A percentile compares a stretch with the other conserved stretches of the same genome.
phyloP scores from a whole-genome alignment of 2,329 filamentous ascomycete genomes.

The Exophiala xenobiotica region DNA sequence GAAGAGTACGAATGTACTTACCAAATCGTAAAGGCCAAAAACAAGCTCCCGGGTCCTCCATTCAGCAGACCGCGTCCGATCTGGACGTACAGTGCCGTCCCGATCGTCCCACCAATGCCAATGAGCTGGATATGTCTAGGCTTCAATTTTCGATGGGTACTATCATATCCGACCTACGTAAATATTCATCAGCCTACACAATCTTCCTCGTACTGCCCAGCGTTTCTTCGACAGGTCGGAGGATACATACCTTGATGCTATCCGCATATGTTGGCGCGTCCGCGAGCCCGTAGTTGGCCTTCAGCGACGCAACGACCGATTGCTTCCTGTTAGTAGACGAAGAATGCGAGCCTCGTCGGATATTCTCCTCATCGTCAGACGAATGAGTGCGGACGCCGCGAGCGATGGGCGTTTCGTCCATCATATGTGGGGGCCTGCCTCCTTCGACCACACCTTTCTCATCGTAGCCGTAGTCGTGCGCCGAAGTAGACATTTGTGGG shows the following conservation, averaged over 20 bases:
- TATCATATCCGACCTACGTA: conserved; percentile 18
- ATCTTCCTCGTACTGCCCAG: conserved; percentile 2
- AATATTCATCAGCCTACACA: too few species aligned
- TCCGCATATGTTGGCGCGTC: conserved; percentile 7
- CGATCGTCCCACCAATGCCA: conserved; percentile 48
- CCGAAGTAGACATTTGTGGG: too few species aligned
- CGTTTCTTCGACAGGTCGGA: too few species aligned
- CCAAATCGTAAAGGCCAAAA: conserved; percentile 48
- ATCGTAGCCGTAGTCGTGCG: conserved; percentile 5
- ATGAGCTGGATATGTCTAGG: conserved; percentile 49
- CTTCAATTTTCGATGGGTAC: conserved; percentile 40
- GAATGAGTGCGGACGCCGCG: conserved; percentile 21
- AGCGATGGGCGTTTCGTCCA: conserved; percentile 27
- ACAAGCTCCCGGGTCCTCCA: conserved; percentile 46
- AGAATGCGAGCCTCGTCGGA: conserved; percentile 19
- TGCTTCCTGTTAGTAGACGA: conserved; percentile 16
- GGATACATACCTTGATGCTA: too few species aligned
- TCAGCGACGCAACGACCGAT: conserved; percentile 28
- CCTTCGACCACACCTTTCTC: conserved; percentile 12
- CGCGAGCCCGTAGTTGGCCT: conserved; percentile 27
- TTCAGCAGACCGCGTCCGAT: conserved; percentile 42
- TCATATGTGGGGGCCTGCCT: conserved; percentile 12
- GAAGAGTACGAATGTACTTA: conserved; percentile 37
- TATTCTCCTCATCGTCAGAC: conserved; percentile 21
- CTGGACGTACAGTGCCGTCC: conserved; percentile 45